Evolutionary conservation across 148 eudicot species (phyloP), one percentile per base, ranked within the genome.

Genomic region (Cornus controversa): DNA sequence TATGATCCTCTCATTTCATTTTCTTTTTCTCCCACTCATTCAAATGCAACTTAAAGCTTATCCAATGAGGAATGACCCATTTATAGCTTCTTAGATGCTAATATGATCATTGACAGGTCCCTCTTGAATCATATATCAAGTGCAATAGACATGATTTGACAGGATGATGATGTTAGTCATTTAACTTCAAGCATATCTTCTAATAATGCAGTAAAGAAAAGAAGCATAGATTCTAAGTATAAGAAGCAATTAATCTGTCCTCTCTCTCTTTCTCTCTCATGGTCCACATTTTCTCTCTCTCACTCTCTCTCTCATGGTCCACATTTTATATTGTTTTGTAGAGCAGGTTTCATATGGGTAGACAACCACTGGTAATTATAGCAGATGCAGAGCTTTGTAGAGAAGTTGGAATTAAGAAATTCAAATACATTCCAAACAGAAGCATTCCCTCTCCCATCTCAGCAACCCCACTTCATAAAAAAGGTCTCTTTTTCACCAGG

Each of bases 371-470:
- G 75, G 85, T 96, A 47, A 90, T 96, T 75, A 84, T 93, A 77
- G 99, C 93, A 72, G 96, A 93, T 86, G 85, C 99, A 72, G 99
- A 96, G 81, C 82, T 96, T 11, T 91, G 94, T 77, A 86, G 92
- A 80, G 93, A 94, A 94, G 97, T 91, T 66, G 97, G 98, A 2
- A 92, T 94, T 37, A 88, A 79, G 78, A 96, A 93, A 82, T 96
- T 96, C 85, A 96, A 91, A 79, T 82, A 80, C 83, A 72, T 93
- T 37, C 83, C 92, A 20, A 93, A 96, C 76, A 88, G 99, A 87
- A 96, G 98, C 82, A 86, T 96, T 68, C 99, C 99, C 16, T 90
- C 98, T 71, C 96, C 99, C 34, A 91, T 96, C 73, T 87, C 92
- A 67, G 90, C 92, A 69, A 93, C 99, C 20, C 91, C 94, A 2